A percentile compares a stretch with the other conserved stretches of the same genome.
Evolutionary conservation across 2,329 filamentous ascomycete genomes (phyloP).

Genomic region (Claviceps monticola): DNA sequence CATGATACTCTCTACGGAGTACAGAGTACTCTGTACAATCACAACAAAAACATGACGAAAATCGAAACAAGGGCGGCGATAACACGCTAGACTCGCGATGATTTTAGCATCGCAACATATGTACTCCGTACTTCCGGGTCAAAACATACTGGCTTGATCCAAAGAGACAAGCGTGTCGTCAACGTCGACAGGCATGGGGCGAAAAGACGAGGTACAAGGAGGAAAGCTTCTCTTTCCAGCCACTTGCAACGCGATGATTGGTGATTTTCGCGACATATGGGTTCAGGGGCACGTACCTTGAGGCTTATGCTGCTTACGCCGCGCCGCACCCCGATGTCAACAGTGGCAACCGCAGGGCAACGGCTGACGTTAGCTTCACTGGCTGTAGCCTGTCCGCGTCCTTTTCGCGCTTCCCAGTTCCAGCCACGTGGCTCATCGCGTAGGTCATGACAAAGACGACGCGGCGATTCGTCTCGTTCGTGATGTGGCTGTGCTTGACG

Average conservation of each 20-base stretch:
- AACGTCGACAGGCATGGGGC: not conserved
- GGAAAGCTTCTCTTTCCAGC: slow-evolving; percentile 3
- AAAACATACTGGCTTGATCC: not conserved
- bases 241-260: slow-evolving; percentile 12
- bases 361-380: slow-evolving; percentile 25
- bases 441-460: slow-evolving; percentile 2
- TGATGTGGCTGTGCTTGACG: not conserved
- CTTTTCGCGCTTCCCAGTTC: slow-evolving; percentile 7
- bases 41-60: too few species aligned
- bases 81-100: not conserved
- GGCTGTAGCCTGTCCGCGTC: slow-evolving; percentile 13
- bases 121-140: not conserved
- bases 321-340: slow-evolving; percentile 23
- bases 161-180: slow-evolving; percentile 1
- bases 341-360: slow-evolving; percentile 45
- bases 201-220: not conserved
- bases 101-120: not conserved
- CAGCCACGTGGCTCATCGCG: slow-evolving; percentile 17
- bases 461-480: slow-evolving; percentile 5
- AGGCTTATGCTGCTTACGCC: not conserved
- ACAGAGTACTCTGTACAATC: too few species aligned
- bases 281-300: slow-evolving; percentile 9
- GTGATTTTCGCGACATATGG: slow-evolving; percentile 5
- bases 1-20: too few species aligned
- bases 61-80: too few species aligned